phyloP scores from a whole-genome alignment of 805 yeast species.

The Saturnispora kantuleensis region DNA sequence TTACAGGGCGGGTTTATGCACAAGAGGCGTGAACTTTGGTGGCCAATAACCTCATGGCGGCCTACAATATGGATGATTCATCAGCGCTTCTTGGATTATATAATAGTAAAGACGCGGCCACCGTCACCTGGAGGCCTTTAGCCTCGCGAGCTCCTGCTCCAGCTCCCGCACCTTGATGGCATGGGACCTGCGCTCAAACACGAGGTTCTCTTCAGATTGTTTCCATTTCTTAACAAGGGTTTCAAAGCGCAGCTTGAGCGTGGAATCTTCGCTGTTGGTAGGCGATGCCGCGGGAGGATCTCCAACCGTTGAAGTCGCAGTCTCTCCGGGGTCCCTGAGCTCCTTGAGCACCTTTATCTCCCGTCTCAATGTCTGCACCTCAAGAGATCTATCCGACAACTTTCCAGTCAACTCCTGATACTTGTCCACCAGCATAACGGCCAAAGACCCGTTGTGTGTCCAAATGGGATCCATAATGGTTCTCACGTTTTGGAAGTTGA shows the following conservation, averaged over 20 bases:
- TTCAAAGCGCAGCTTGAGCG: conserved; percentile 36
- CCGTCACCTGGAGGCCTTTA: conserved; percentile 14
- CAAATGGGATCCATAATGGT: conserved; percentile 7
- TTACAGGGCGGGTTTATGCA: too few species aligned
- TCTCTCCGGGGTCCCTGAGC: too few species aligned
- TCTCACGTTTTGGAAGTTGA: conserved; percentile 6
- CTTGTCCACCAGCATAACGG: background rate
- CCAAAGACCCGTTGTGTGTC: conserved; percentile 1
- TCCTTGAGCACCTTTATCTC: too few species aligned
- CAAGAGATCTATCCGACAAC: too few species aligned
- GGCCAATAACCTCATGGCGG: too few species aligned
- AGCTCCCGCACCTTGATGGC: conserved; percentile 40
- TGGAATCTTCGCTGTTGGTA: background rate
- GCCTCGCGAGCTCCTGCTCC: conserved; percentile 42
- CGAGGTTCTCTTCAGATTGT: conserved; percentile 60
- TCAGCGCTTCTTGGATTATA: too few species aligned
- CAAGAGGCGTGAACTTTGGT: too few species aligned
- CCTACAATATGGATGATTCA: too few species aligned
- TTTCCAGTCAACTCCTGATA: background rate
- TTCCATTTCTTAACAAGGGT: conserved; percentile 60
- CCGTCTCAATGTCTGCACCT: too few species aligned
- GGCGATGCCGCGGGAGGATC: too few species aligned
- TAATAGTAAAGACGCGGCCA: too few species aligned
- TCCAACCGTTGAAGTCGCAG: too few species aligned
- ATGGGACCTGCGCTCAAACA: conserved; percentile 50